Evolutionary conservation across 768 basidiomycete species (phyloP), one percentile per base, ranked within the genome.

Genomic region (Lactifluus volemus): DNA sequence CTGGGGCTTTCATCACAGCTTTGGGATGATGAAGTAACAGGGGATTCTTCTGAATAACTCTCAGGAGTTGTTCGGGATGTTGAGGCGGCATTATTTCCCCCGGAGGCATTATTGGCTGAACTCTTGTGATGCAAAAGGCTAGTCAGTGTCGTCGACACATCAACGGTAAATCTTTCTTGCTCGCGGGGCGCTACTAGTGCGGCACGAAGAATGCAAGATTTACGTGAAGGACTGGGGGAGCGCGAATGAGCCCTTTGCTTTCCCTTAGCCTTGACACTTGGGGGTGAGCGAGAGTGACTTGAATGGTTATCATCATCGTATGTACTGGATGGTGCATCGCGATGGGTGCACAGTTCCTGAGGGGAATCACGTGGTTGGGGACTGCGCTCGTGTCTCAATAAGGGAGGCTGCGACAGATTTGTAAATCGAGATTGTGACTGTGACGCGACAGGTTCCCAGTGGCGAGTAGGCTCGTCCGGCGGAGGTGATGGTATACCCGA

Each of bases 401-500:
- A 25, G 25, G 25, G 25, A 1, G 25, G 2, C 25, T 25, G 25
- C 25, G 25, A 25, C 25, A 25, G 25, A 25, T 25, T 25, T 25
- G 25, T 25, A 25, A 25, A 25, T 25, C 25, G 25, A 25, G 70
- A 65, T 6, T 64, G 64, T 11, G 70, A 63, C 1, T 59, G 60
- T 12, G 59, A 66, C 11, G 54, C 65, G 2, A 30, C 41, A 3
- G 66, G 60, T 41, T 71, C 53, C 62, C 70, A 72, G 64, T 76
- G 71, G 25, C 71, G 69, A 21, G 60, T 63, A 38, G 67, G 70
- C 21, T 71, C 67, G 25, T 63, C 63, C 5, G 57, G 68, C 9
- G 74, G 74, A 14, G 78, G 78, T 7, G 65, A 59, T 1, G 76
- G 71, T 19, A 78, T 58, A 55, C 76, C 74, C 25, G 72, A 63